A percentile compares a stretch with the other conserved stretches of the same genome.
These are phyloP conservation scores for Stromatinia cepivora DNA, from an alignment of 2,329 filamentous ascomycete species.

Conservation along the genomic window DNA sequence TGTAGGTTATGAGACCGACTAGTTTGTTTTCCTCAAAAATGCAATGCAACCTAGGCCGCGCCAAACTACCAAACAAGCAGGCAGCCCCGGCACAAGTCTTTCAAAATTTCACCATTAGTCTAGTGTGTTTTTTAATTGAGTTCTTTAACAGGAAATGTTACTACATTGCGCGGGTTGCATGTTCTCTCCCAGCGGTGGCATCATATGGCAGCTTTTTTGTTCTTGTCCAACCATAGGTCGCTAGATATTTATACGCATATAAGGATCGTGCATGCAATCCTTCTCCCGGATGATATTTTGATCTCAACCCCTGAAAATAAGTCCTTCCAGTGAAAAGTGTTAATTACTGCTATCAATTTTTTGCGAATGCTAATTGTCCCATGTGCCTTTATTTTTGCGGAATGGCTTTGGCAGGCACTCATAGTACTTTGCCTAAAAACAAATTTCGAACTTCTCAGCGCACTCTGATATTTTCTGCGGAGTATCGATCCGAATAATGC, in stretches of 20 bases:
- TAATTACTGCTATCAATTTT: not conserved
- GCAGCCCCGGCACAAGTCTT: accelerated
- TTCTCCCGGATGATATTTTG: not conserved
- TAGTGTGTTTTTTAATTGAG: too few species aligned
- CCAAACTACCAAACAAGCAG: not conserved
- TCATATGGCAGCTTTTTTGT: not conserved
- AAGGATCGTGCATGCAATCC: too few species aligned
- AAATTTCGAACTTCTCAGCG: not conserved
- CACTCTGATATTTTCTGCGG: not conserved
- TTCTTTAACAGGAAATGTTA: not conserved
- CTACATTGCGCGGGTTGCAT: not conserved
- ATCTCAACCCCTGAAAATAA: not conserved
- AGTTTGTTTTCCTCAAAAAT: not conserved
- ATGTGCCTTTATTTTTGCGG: not conserved
- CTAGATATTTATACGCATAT: not conserved
- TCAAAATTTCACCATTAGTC: not conserved
- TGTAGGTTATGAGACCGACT: too few species aligned
- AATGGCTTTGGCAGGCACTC: not conserved
- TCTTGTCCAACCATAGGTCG: not conserved
- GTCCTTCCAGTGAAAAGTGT: not conserved
- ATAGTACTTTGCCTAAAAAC: not conserved
- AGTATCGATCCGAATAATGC: not conserved
- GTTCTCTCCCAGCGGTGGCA: not conserved
- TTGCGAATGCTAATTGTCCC: not conserved
- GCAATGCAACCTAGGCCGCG: not conserved